phyloP scores from a whole-genome alignment of 2,329 filamentous ascomycete species.

The Colletotrichum incanum region DNA sequence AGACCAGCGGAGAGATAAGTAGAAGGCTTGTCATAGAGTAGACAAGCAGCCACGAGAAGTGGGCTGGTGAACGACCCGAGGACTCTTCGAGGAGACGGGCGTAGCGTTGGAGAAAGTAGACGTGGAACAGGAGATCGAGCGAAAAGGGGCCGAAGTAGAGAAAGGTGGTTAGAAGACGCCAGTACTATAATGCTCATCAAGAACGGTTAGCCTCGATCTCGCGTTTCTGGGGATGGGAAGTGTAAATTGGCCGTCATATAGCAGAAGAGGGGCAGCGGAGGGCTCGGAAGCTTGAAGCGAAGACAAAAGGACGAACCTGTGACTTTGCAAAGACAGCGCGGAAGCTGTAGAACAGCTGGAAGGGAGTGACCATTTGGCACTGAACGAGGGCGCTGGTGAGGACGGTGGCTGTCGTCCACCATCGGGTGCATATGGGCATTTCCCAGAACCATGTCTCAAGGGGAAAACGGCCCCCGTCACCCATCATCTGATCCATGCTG shows the following conservation, averaged over 20 bases:
- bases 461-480: constrained; percentile 77
- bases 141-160: constrained; percentile 97
- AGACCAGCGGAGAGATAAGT: constrained; percentile 86
- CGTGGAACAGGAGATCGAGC: constrained; percentile 95
- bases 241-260: neutral
- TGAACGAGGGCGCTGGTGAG: constrained; percentile 91
- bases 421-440: constrained; percentile 95
- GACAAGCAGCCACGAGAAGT: constrained; percentile 94
- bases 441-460: constrained; percentile 99
- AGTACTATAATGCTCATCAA: constrained; percentile 76
- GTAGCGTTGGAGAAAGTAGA: constrained; percentile 98
- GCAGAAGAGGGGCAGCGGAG: constrained; percentile 14
- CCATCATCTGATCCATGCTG: constrained; percentile 72
- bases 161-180: constrained; percentile 96
- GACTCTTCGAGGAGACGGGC: constrained; percentile 95
- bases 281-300: neutral
- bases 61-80: constrained; percentile 89
- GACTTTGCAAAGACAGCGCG: constrained; percentile 91
- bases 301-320: constrained; percentile 74
- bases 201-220: constrained; percentile 34
- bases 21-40: constrained; percentile 88
- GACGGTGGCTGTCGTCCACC: constrained; percentile 96
- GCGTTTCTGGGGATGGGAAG: neutral
- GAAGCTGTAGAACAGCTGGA: constrained; percentile 98
- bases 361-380: constrained; percentile 92